phyloP scores from a whole-genome alignment of 306 rosid species.

The Cucumis hystrix region DNA sequence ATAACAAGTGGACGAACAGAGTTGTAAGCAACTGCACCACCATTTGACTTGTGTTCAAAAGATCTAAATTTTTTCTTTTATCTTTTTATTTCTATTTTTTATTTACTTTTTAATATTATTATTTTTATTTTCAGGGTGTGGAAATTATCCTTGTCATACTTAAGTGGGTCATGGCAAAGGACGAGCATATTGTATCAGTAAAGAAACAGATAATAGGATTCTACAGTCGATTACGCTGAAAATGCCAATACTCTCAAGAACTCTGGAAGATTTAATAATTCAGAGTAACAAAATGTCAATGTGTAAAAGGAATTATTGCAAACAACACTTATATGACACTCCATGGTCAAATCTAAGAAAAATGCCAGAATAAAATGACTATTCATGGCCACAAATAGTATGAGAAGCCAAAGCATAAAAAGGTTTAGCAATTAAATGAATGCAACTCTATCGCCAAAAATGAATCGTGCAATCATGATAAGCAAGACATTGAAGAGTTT shows the following conservation, averaged over 20 bases:
- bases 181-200: not conserved
- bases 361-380: not conserved
- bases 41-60: not conserved
- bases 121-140: too few species aligned
- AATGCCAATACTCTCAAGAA: not conserved
- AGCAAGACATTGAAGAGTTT: not conserved
- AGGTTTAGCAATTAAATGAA: not conserved
- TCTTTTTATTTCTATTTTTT: too few species aligned
- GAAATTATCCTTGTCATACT: not conserved
- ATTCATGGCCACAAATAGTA: not conserved
- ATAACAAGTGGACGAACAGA: not conserved
- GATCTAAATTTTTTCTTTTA: not conserved
- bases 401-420: not conserved
- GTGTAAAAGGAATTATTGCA: not conserved
- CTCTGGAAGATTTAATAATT: not conserved
- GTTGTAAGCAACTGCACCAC: not conserved
- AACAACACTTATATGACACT: not conserved
- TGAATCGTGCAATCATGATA: not conserved
- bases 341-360: not conserved
- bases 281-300: not conserved
- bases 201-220: not conserved
- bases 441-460: not conserved
- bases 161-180: not conserved
- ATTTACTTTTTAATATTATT: too few species aligned
- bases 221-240: not conserved